Conservation (phyloP, 2,329 filamentous ascomycete species). For the Coniochaeta sp. region DNA sequence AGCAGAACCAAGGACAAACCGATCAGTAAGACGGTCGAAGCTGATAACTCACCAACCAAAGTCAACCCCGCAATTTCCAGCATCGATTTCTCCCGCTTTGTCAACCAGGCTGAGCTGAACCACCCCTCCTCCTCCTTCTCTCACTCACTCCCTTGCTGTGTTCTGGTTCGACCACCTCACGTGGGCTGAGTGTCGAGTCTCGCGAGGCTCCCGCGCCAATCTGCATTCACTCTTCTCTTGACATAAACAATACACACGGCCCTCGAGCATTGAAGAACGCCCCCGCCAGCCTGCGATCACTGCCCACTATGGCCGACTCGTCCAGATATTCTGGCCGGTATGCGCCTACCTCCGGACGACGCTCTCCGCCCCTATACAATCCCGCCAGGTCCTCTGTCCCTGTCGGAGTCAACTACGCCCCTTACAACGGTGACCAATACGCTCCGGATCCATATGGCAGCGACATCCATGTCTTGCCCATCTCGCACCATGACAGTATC, state of each 20-base stretch:
- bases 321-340: constrained; percentile 23
- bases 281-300: not conserved
- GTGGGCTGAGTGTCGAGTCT: not conserved
- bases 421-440: constrained; percentile 39
- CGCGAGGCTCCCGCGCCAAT: not conserved
- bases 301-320: constrained; percentile 35
- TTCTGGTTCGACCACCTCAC: not conserved
- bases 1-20: not conserved
- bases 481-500: constrained; percentile 23
- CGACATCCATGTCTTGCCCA: constrained; percentile 47
- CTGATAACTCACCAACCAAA: not conserved
- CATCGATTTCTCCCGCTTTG: not conserved
- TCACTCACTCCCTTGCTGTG: no score
- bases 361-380: constrained; percentile 36
- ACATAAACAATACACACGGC: no score
- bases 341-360: constrained; percentile 31
- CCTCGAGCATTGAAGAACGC: not conserved
- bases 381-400: constrained; percentile 49
- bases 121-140: not conserved
- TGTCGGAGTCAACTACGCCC: constrained; percentile 34
- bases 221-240: not conserved
- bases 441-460: constrained; percentile 33
- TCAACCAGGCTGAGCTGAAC: constrained; percentile 1
- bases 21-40: constrained; percentile 1
- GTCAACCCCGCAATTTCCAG: not conserved